A percentile compares a stretch with the other conserved stretches of the same genome.
These are phyloP conservation scores for Phytopythium montanum DNA, from an alignment of 352 stramenopile species.

Conservation along the genomic window DNA sequence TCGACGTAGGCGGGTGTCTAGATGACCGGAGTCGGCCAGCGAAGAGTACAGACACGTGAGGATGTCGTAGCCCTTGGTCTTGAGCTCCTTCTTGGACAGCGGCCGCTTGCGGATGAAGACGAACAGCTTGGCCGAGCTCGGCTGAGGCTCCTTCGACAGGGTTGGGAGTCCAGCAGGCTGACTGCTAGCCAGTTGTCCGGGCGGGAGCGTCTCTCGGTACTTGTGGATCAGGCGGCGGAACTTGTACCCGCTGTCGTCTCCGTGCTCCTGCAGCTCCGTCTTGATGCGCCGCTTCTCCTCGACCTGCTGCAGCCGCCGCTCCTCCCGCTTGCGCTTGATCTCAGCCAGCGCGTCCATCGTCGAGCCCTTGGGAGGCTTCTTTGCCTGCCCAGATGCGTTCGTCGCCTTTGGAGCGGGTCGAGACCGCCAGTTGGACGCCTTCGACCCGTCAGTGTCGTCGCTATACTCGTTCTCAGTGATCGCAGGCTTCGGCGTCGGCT, in stretches of 20 bases:
- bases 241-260: slow-evolving; percentile 73
- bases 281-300: slow-evolving; percentile 71
- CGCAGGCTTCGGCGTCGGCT: background rate
- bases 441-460: background rate
- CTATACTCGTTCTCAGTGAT: background rate
- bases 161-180: background rate
- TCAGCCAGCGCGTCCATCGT: slow-evolving; percentile 54
- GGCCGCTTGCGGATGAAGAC: slow-evolving; percentile 73
- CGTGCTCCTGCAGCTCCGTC: slow-evolving; percentile 55
- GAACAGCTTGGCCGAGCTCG: slow-evolving; percentile 26
- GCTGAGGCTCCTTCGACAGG: background rate
- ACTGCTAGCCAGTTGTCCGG: slow-evolving; percentile 17
- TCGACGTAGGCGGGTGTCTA: slow-evolving; percentile 19
- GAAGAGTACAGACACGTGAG: slow-evolving; percentile 39
- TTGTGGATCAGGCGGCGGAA: slow-evolving; percentile 63
- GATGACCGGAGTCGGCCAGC: background rate
- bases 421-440: background rate
- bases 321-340: slow-evolving; percentile 70
- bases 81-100: slow-evolving; percentile 61
- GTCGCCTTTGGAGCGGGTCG: background rate
- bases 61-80: slow-evolving; percentile 65
- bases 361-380: slow-evolving; percentile 42
- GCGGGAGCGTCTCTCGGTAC: slow-evolving; percentile 42
- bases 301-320: slow-evolving; percentile 45
- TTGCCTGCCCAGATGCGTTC: slow-evolving; percentile 6